Percentiles rank a stretch among this genome's conserved stretches.
Conservation (phyloP, 2,329 filamentous ascomycete species). For the Lachnellula hyalina region DNA sequence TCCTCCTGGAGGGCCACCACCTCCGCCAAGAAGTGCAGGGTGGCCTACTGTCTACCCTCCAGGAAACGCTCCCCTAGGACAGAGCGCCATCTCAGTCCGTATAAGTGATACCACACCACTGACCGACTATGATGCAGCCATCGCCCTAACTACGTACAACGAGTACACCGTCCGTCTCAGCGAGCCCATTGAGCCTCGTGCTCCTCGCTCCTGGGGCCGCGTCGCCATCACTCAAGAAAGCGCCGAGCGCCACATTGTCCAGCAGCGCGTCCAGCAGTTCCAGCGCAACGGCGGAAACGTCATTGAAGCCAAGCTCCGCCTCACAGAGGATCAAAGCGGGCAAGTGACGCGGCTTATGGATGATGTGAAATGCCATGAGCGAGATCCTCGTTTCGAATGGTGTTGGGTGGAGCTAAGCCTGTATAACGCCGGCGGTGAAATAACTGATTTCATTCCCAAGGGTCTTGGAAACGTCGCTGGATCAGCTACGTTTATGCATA, state of each 20-base stretch:
- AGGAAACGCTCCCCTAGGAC: background rate
- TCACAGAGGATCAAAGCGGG: slow-evolving; percentile 17
- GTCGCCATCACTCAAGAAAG: slow-evolving; percentile 14
- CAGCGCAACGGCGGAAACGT: slow-evolving; percentile 6
- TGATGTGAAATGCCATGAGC: slow-evolving; percentile 12
- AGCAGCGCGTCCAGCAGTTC: slow-evolving; percentile 12
- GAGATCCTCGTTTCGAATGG: slow-evolving; percentile 24
- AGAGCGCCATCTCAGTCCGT: background rate
- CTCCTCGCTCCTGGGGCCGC: slow-evolving; percentile 9
- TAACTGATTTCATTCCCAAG: background rate
- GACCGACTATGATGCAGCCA: slow-evolving; percentile 9
- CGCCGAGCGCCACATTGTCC: background rate
- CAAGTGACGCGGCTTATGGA: slow-evolving; percentile 22
- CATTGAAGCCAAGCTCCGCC: slow-evolving; percentile 14
- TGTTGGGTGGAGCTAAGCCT: slow-evolving; percentile 18
- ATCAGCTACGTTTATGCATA: slow-evolving; percentile 14
- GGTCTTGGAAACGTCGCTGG: background rate
- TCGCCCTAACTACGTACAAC: slow-evolving; percentile 18
- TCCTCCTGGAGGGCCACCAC: background rate
- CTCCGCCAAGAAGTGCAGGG: background rate
- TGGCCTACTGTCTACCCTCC: background rate
- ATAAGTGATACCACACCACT: slow-evolving; percentile 6
- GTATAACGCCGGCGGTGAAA: slow-evolving; percentile 7
- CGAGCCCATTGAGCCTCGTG: background rate
- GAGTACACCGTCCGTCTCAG: slow-evolving; percentile 19